phyloP scores from a whole-genome alignment of 305 asterid genomes.

The Vinca major region DNA sequence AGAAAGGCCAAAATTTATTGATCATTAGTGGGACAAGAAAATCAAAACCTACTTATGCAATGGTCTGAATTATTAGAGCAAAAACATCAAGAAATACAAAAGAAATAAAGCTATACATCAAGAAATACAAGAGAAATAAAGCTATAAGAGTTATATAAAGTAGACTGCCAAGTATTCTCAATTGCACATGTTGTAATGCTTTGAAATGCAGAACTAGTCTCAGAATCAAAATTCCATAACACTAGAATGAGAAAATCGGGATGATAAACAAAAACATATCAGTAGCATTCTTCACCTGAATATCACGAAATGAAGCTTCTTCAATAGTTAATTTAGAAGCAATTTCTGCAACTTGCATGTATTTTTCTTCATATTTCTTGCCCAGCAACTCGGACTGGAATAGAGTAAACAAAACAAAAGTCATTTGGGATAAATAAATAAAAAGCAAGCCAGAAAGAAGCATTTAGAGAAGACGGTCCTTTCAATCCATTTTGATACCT shows the following conservation, averaged over 20 bases:
- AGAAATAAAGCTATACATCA: not conserved
- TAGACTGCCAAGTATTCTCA: not conserved
- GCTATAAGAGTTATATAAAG: not conserved
- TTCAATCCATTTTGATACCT: conserved; percentile 35
- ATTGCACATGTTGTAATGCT: not conserved
- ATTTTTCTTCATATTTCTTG: conserved; percentile 44
- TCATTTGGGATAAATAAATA: not conserved
- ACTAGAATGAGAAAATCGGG: not conserved
- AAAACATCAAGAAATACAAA: not conserved
- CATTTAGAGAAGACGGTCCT: not conserved
- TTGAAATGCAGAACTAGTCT: not conserved
- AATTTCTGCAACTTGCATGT: conserved; percentile 59
- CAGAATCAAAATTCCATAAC: not conserved
- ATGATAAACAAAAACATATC: not conserved
- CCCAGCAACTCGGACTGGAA: conserved; percentile 78
- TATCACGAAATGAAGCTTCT: conserved; percentile 90
- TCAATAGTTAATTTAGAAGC: conserved; percentile 87
- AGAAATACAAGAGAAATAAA: not conserved
- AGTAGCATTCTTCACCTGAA: conserved; percentile 39
- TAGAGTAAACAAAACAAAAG: not conserved
- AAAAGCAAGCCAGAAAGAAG: not conserved
- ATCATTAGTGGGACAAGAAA: not conserved
- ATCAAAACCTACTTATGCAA: not conserved
- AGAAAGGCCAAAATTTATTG: not conserved
- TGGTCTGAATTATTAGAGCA: not conserved